Conservation (phyloP, 1,284 basidiomycete genomes). For the Pseudozyma sp. region DNA sequence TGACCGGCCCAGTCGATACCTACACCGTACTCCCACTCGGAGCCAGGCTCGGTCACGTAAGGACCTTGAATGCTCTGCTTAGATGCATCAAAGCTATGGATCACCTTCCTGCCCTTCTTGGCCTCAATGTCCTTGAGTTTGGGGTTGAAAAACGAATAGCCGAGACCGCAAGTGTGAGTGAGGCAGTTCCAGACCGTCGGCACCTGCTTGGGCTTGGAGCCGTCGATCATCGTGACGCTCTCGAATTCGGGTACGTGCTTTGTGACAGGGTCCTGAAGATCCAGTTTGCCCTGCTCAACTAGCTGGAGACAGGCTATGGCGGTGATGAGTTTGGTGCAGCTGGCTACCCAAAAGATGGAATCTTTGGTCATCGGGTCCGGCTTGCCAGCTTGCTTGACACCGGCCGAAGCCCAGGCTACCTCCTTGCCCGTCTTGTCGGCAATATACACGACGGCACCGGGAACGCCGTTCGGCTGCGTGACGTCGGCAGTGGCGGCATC, state of each 20-base stretch:
- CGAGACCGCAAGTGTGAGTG: slow-evolving; percentile 45
- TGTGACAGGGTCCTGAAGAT: slow-evolving; percentile 55
- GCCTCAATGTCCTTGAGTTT: slow-evolving; percentile 28
- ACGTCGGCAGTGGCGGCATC: slow-evolving; percentile 32
- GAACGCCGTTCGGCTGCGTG: slow-evolving; percentile 32
- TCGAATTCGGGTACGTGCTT: slow-evolving; percentile 60
- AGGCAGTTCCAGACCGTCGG: slow-evolving; percentile 52
- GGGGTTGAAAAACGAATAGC: slow-evolving; percentile 53
- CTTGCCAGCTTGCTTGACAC: slow-evolving; percentile 49
- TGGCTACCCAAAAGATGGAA: slow-evolving; percentile 56
- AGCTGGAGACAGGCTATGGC: slow-evolving; percentile 66
- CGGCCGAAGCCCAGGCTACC: slow-evolving; percentile 51
- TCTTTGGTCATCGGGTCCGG: slow-evolving; percentile 51
- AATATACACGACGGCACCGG: slow-evolving; percentile 55
- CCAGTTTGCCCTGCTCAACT: slow-evolving; percentile 62
- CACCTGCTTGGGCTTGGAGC: slow-evolving; percentile 40
- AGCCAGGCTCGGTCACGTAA: slow-evolving; percentile 48
- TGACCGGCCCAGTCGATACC: slow-evolving; percentile 58
- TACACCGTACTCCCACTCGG: slow-evolving; percentile 54
- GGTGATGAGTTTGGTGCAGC: slow-evolving; percentile 68
- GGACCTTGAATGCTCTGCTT: slow-evolving; percentile 32
- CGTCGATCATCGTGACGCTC: slow-evolving; percentile 44
- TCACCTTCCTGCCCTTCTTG: slow-evolving; percentile 27
- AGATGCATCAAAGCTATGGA: slow-evolving; percentile 29
- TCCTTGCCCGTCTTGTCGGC: slow-evolving; percentile 55